Conservation (phyloP, 139 green algal genomes). For the Auxenochlorella pyrenoidosa region DNA sequence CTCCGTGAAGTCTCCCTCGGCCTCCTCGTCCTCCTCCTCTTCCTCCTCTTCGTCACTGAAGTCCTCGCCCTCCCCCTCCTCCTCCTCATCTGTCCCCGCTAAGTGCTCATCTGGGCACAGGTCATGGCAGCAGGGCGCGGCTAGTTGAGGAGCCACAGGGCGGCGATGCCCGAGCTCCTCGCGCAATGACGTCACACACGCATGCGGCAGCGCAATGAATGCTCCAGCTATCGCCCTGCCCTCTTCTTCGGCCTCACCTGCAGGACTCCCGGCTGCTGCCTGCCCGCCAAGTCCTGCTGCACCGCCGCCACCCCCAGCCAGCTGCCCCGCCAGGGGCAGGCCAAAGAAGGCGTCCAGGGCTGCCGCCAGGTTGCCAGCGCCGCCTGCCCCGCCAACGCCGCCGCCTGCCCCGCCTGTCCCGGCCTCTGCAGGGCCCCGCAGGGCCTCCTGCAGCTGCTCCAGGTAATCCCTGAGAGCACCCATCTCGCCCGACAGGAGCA, state of each 20-base stretch:
- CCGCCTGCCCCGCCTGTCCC: background rate
- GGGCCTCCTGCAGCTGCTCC: conserved; percentile 9
- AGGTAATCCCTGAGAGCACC: background rate
- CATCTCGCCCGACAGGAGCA: background rate
- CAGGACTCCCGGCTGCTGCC: background rate
- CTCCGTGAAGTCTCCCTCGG: background rate
- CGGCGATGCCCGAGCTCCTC: too few relatives aligned
- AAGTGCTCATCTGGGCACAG: too few relatives aligned
- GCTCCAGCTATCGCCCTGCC: background rate
- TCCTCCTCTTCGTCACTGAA: background rate
- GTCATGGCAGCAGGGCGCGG: background rate
- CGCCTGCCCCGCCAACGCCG: background rate
- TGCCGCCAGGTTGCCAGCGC: background rate
- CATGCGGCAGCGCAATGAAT: too few relatives aligned
- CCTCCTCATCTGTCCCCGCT: background rate
- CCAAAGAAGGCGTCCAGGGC: background rate
- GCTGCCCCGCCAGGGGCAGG: background rate
- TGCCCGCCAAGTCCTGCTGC: background rate
- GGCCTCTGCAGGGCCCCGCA: background rate
- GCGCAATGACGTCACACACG: too few relatives aligned
- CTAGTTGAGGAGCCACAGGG: too few relatives aligned
- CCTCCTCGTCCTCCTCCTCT: conserved; percentile 25
- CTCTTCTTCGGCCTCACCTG: background rate
- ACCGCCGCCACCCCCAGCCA: background rate
- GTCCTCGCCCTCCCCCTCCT: background rate